Percentiles rank a stretch among this genome's conserved stretches.
phyloP scores from a whole-genome alignment of 2,329 filamentous ascomycete genomes.

The Chaetothyriales sp. region DNA sequence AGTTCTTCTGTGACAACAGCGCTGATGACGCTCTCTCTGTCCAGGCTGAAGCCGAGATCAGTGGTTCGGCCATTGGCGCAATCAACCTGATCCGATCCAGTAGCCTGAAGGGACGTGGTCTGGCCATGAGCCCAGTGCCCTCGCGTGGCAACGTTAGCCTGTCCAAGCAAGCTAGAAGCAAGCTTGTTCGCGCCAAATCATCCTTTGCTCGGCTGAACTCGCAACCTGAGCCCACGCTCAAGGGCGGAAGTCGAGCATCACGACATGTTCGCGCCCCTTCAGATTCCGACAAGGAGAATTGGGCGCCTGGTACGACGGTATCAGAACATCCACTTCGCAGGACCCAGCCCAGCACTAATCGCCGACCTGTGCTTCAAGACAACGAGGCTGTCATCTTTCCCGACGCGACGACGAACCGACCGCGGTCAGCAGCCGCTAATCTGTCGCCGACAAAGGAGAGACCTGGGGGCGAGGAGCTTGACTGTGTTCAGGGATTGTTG shows the following conservation, averaged over 20 bases:
- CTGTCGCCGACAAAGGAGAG: conserved; percentile 27
- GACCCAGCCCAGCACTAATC: conserved; percentile 26
- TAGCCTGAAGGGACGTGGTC: conserved; percentile 36
- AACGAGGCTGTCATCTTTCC: conserved; percentile 20
- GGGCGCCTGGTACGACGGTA: conserved; percentile 39
- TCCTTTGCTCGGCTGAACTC: conserved; percentile 48
- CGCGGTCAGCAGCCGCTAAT: background rate
- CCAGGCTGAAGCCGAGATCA: conserved; percentile 67
- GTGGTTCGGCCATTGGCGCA: conserved; percentile 63
- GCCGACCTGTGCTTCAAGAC: conserved; percentile 33
- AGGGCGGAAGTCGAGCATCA: conserved; percentile 25
- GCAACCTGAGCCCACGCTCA: conserved; percentile 12
- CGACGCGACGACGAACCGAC: conserved; percentile 4
- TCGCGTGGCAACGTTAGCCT: conserved; percentile 28
- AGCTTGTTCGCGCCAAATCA: conserved; percentile 45
- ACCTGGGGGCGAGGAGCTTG: conserved; percentile 59
- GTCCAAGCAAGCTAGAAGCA: conserved; percentile 39
- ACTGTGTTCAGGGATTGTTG: conserved; percentile 76
- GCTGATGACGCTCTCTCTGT: conserved; percentile 61
- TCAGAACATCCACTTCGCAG: conserved; percentile 38
- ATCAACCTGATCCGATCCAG: conserved; percentile 67
- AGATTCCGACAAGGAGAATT: conserved; percentile 95
- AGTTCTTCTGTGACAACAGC: conserved; percentile 74
- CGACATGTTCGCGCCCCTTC: conserved; percentile 31
- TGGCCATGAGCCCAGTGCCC: conserved; percentile 27